These are phyloP conservation scores for Phytophthora fragariae DNA, from an alignment of 352 stramenopile species.

Conservation along the genomic window DNA sequence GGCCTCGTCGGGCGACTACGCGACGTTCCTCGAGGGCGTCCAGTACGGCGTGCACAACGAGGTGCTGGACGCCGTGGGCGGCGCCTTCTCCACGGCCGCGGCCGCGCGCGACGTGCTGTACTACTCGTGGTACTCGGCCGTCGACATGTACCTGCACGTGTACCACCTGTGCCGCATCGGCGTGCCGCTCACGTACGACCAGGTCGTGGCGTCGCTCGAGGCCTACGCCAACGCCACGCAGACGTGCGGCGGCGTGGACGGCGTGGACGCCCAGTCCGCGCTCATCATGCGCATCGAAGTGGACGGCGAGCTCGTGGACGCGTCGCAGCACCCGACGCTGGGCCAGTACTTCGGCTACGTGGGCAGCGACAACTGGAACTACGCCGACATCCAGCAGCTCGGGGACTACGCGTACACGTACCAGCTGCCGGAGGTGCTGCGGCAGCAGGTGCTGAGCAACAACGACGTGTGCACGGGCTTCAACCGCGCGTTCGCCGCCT, in stretches of 20 bases:
- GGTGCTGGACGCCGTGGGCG: constrained; percentile 63
- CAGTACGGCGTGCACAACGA: constrained; percentile 76
- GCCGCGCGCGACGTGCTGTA: constrained; percentile 68
- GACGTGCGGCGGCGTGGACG: constrained; percentile 53
- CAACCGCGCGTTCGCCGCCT: constrained; percentile 51
- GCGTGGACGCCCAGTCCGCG: constrained; percentile 42
- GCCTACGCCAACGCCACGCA: constrained; percentile 54
- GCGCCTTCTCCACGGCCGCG: constrained; percentile 56
- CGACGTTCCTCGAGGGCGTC: constrained; percentile 60
- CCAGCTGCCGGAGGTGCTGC: constrained; percentile 63
- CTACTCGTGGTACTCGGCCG: constrained; percentile 71
- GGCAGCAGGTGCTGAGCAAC: constrained; percentile 73
- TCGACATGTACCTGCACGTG: constrained; percentile 78
- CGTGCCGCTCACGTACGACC: constrained; percentile 48
- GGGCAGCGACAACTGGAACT: constrained; percentile 66
- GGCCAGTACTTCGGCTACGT: constrained; percentile 70
- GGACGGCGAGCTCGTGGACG: constrained; percentile 57
- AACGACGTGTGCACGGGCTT: constrained; percentile 68
- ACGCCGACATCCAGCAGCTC: constrained; percentile 67
- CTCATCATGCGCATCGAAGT: constrained; percentile 55
- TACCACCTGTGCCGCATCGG: constrained; percentile 75
- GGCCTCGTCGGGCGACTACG: constrained; percentile 60
- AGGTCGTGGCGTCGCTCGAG: constrained; percentile 55
- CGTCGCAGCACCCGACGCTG: constrained; percentile 64
- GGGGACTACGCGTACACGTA: constrained; percentile 81